A percentile compares a stretch with the other conserved stretches of the same genome.
These are phyloP conservation scores for Kalaharituber pfeilii DNA, from an alignment of 2,329 filamentous ascomycete genomes.

Conservation along the genomic window DNA sequence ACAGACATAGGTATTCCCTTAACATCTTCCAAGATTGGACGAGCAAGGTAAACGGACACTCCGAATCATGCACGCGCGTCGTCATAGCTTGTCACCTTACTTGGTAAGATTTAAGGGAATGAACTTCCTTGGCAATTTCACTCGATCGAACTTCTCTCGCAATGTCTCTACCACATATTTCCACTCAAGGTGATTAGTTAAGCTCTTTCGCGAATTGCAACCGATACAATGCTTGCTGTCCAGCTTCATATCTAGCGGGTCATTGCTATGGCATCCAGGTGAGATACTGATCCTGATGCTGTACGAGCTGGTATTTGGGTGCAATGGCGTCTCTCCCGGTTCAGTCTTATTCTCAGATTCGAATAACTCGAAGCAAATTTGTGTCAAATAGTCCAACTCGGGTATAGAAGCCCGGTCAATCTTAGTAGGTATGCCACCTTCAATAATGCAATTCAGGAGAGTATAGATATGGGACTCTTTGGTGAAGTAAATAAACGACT, in stretches of 20 bases:
- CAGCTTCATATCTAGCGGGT: slow-evolving; percentile 87
- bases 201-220: slow-evolving; percentile 70
- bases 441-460: slow-evolving; percentile 88
- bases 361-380: slow-evolving; percentile 96
- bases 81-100: too few species aligned
- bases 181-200: slow-evolving; percentile 89
- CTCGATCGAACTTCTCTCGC: slow-evolving; percentile 68
- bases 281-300: slow-evolving; percentile 92
- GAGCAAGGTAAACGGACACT: too few species aligned
- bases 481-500: slow-evolving; percentile 97
- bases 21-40: too few species aligned
- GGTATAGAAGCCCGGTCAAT: slow-evolving; percentile 90
- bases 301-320: slow-evolving; percentile 68
- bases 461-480: slow-evolving; percentile 99
- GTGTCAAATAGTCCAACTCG: slow-evolving; percentile 89
- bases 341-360: slow-evolving; percentile 60
- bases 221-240: slow-evolving; percentile 95
- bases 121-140: slow-evolving; percentile 50
- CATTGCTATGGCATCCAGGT: slow-evolving; percentile 89
- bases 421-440: slow-evolving; percentile 92
- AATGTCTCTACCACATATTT: slow-evolving; percentile 92
- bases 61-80: too few species aligned
- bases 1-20: too few species aligned
- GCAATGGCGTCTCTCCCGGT: slow-evolving; percentile 30
- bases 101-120: slow-evolving; percentile 47